Base-by-base conservation (phyloP, 2,329 filamentous ascomycete species). In the Neocucurbitaria cava region DNA sequence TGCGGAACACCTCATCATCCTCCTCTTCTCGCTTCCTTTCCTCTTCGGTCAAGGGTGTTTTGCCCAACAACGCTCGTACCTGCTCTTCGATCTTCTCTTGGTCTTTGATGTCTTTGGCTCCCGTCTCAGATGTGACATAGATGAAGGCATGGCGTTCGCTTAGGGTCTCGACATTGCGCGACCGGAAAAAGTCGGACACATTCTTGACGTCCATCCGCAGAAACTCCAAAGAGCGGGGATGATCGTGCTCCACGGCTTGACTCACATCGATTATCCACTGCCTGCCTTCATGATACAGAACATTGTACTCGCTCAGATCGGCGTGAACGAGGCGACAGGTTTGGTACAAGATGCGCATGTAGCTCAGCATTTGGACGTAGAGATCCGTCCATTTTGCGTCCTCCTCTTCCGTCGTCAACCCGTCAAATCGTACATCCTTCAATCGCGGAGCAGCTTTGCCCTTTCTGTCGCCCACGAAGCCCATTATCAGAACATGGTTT, bases 161-260 rank as follows among this genome's bases (percentile, higher is more conserved):
- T 3, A 99, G 82, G 0, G 87, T 89, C 57, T 96, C 87, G 1
- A 98, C 92, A 36, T 89, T 89, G 74, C 96, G 89, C 18, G 90
- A 85, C 26, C 87, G 83, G 85, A 98, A 99, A 78, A 96, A 99
- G 75, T 96, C 92, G 20, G 87, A 89, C 1, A 96, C 87, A 71
- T 99, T 99, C 82, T 97, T 98, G 77, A 99, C 92, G 72, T 99
- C 95, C 93, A 97, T 98, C 30, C 95, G 88, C 66, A 99, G 77
- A 72, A 99, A 99, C 73, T 98, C 94, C 26, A 96, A 83, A 2
- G 91, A 94, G 53, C 91, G 86, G 0, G 95, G 95, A 75, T 99
- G 95, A 66, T 98, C 94, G 65, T 96, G 93, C 79, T 98, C 96
- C 18, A 99, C 95, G 71, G 90, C 95, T 79, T 99, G 95, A 51